A percentile compares a stretch with the other conserved stretches of the same genome.
These are phyloP conservation scores for Buddleja alternifolia DNA, from an alignment of 257 asterid genomes.

Conservation along the genomic window DNA sequence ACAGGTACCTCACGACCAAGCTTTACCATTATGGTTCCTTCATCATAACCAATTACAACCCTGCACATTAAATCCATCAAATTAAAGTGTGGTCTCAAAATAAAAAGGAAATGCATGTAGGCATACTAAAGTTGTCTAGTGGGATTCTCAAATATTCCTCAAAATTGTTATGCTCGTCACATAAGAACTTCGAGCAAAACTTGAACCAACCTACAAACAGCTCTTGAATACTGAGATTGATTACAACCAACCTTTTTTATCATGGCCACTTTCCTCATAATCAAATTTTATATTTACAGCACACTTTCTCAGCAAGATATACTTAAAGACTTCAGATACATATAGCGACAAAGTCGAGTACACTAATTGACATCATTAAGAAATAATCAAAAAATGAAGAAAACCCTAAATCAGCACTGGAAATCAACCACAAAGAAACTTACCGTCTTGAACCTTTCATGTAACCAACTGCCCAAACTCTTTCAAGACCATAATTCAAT, in stretches of 20 bases:
- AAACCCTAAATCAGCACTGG: constrained; percentile 22
- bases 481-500: constrained; percentile 93
- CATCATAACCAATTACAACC: constrained; percentile 97
- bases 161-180: constrained; percentile 23
- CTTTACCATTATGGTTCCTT: constrained; percentile 98
- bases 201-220: constrained; percentile 7
- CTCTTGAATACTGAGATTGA: constrained; percentile 18
- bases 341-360: background rate
- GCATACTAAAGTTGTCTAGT: background rate
- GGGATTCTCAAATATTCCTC: constrained; percentile 15
- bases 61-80: constrained; percentile 45
- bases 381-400: constrained; percentile 12
- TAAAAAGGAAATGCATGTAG: constrained; percentile 1
- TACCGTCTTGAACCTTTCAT: constrained; percentile 93
- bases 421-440: constrained; percentile 30
- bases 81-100: constrained; percentile 21
- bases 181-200: constrained; percentile 19
- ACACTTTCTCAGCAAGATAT: constrained; percentile 18
- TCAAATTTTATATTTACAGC: background rate
- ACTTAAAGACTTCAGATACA: constrained; percentile 4
- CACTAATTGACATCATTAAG: background rate
- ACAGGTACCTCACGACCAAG: constrained; percentile 97
- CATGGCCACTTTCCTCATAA: constrained; percentile 8
- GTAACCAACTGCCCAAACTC: constrained; percentile 98
- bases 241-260: constrained; percentile 6